Percentiles rank a stretch among this genome's conserved stretches.
Evolutionary conservation across 352 stramenopile genomes (phyloP).

Genomic region (Peronospora belbahrii): DNA sequence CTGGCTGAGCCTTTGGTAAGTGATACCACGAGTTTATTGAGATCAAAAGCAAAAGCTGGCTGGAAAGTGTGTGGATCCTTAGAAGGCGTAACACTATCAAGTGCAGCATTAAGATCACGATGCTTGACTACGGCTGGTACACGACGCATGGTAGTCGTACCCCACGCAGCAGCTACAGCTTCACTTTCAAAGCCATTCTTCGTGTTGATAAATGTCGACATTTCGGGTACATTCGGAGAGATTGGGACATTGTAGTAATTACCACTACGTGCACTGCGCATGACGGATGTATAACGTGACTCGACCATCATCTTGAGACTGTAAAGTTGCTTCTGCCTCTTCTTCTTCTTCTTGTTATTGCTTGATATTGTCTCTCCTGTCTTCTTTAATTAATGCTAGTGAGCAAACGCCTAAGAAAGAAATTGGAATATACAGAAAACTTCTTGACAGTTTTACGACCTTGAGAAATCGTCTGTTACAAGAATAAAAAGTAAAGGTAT

Average conservation of each 20-base stretch:
- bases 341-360: too few relatives aligned
- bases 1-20: slow-evolving; percentile 22
- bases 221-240: slow-evolving; percentile 15
- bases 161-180: slow-evolving; percentile 30
- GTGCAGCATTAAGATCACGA: slow-evolving; percentile 38
- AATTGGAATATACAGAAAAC: too few relatives aligned
- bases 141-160: slow-evolving; percentile 35
- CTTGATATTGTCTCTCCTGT: too few relatives aligned
- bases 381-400: slow-evolving; percentile 10
- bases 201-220: slow-evolving; percentile 14
- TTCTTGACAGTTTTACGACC: too few relatives aligned
- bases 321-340: not conserved
- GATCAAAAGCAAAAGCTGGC: slow-evolving; percentile 46
- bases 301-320: slow-evolving; percentile 33
- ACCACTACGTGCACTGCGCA: slow-evolving; percentile 48
- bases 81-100: slow-evolving; percentile 22
- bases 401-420: too few relatives aligned
- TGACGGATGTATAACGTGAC: slow-evolving; percentile 34
- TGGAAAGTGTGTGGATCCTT: slow-evolving; percentile 35
- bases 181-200: slow-evolving; percentile 19
- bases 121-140: slow-evolving; percentile 20
- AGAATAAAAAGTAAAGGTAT: too few relatives aligned
- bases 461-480: too few relatives aligned
- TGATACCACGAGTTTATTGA: slow-evolving; percentile 44
- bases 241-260: slow-evolving; percentile 59